These are phyloP conservation scores for Galerina sulciceps DNA, from an alignment of 768 basidiomycete species.

Conservation along the genomic window DNA sequence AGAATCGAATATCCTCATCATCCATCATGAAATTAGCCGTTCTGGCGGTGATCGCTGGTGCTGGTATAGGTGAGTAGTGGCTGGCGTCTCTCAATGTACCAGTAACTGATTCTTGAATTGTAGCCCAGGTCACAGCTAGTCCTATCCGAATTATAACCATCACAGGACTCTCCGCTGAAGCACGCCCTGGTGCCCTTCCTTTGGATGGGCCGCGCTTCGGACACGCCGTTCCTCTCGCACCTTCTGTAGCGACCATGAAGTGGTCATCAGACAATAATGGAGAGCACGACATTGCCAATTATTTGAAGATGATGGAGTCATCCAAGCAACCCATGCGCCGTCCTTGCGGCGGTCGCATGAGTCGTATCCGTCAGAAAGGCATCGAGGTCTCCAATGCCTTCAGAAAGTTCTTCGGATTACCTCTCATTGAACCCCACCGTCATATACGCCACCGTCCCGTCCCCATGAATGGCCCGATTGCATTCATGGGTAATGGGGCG, in stretches of 20 bases:
- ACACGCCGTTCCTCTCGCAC: slow-evolving; percentile 17
- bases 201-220: slow-evolving; percentile 23
- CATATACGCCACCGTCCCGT: neutral
- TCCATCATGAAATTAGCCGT: slow-evolving; percentile 40
- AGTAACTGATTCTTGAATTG: neutral
- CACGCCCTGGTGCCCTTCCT: slow-evolving; percentile 12
- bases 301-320: neutral
- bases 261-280: neutral
- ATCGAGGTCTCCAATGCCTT: slow-evolving; percentile 57
- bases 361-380: slow-evolving; percentile 44
- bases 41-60: slow-evolving; percentile 40
- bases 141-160: slow-evolving; percentile 54
- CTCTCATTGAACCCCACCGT: slow-evolving; percentile 40
- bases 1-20: neutral
- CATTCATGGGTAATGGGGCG: too few relatives aligned
- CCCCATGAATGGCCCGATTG: neutral
- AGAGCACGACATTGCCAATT: neutral
- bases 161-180: slow-evolving; percentile 16
- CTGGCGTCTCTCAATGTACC: neutral
- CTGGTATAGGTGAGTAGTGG: slow-evolving; percentile 35
- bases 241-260: slow-evolving; percentile 5
- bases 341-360: slow-evolving; percentile 19
- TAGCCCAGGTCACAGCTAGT: slow-evolving; percentile 48
- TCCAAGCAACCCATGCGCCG: slow-evolving; percentile 3
- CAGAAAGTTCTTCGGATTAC: slow-evolving; percentile 58